Percentiles rank a stretch among this genome's conserved stretches.
phyloP scores from a whole-genome alignment of 305 asterid genomes.

The Lippia alba region DNA sequence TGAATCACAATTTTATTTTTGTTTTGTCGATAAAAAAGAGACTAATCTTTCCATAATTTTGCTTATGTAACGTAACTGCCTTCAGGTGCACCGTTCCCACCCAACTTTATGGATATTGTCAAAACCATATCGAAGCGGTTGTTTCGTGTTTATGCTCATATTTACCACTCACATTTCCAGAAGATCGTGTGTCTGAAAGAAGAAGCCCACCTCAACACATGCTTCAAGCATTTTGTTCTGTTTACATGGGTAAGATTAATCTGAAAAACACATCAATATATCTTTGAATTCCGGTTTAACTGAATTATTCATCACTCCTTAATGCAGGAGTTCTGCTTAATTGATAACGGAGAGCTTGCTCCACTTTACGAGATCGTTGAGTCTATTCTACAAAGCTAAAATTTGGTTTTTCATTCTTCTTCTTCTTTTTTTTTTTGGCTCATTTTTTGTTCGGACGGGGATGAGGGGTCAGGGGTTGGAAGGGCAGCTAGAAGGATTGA shows the following conservation, averaged over 20 bases:
- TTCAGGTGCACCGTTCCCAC: conserved; percentile 48
- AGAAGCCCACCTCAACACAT: conserved; percentile 58
- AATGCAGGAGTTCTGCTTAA: conserved; percentile 49
- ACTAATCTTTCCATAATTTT: conserved; percentile 3
- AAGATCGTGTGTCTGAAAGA: conserved; percentile 49
- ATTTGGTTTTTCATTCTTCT: neutral
- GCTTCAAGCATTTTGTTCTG: conserved; percentile 57
- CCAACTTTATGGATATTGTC: conserved; percentile 47
- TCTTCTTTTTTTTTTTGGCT: no score
- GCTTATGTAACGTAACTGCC: neutral
- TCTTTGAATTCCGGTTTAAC: neutral
- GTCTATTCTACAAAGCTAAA: conserved; percentile 29
- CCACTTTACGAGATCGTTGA: conserved; percentile 49
- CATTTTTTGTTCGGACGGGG: no score
- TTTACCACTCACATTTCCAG: conserved; percentile 54
- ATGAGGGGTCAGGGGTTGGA: no score
- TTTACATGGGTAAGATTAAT: conserved; percentile 48
- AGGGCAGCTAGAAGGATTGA: no score
- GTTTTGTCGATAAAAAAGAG: no score
- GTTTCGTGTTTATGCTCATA: conserved; percentile 57
- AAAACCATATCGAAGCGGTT: conserved; percentile 51
- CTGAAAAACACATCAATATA: neutral
- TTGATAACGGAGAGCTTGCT: conserved; percentile 51
- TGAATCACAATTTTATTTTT: neutral
- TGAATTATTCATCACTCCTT: neutral